These are phyloP conservation scores for Hamamelis virginiana DNA, from an alignment of 164 flowering plant genomes.

Conservation along the genomic window DNA sequence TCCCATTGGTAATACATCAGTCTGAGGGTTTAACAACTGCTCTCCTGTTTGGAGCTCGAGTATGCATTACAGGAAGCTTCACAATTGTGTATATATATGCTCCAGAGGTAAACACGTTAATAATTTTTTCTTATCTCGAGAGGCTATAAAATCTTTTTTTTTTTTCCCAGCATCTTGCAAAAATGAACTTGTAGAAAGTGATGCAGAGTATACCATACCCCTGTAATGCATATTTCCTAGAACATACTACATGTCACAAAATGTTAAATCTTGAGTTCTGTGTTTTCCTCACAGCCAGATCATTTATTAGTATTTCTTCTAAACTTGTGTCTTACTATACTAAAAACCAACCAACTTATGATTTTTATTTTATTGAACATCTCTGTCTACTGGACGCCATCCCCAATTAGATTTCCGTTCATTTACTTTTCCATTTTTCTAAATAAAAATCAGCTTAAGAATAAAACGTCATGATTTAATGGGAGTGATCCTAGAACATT, in stretches of 20 bases:
- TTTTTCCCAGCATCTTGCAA: background rate
- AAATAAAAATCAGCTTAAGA: no score
- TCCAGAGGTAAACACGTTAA: conserved; percentile 67
- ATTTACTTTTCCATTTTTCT: no score
- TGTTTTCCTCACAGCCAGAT: background rate
- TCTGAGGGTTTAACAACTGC: conserved; percentile 51
- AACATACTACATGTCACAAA: no score
- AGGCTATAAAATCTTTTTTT: background rate
- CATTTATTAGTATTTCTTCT: background rate
- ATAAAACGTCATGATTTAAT: no score
- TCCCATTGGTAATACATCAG: conserved; percentile 63
- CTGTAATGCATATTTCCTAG: no score
- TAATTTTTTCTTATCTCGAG: background rate
- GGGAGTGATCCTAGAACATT: no score
- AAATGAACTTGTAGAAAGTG: background rate
- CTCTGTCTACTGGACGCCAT: no score
- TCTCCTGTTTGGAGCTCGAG: conserved; percentile 81
- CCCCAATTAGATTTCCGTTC: no score
- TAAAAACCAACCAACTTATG: no score
- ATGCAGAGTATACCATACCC: no score
- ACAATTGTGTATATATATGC: conserved; percentile 69
- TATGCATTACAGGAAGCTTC: conserved; percentile 67
- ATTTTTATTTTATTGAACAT: no score
- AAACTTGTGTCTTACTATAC: background rate
- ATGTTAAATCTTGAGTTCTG: no score